These are phyloP conservation scores for button mushroom (Agaricus bisporus) DNA, from an alignment of 768 basidiomycete genomes.

Conservation along the genomic window DNA sequence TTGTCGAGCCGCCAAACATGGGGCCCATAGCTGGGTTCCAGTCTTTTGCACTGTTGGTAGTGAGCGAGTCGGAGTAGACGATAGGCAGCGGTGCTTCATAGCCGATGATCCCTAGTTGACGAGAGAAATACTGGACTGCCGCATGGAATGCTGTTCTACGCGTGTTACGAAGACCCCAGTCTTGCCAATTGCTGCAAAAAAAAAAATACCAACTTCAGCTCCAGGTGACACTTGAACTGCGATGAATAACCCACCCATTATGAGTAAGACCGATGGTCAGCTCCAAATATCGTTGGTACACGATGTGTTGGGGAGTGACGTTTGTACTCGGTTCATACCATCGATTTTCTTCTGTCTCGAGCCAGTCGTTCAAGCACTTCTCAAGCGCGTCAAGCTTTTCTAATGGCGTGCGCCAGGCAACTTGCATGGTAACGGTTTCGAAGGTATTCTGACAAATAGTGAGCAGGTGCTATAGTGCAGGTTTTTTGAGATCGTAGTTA, in stretches of 20 bases:
- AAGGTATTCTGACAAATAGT: slow-evolving; percentile 48
- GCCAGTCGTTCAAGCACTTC: slow-evolving; percentile 64
- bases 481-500: slow-evolving; percentile 20
- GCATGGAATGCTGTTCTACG: slow-evolving; percentile 78
- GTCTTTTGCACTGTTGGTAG: not conserved
- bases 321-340: slow-evolving; percentile 71
- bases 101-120: slow-evolving; percentile 60
- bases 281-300: slow-evolving; percentile 60
- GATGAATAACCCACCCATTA: slow-evolving; percentile 32
- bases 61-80: slow-evolving; percentile 32
- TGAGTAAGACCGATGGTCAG: slow-evolving; percentile 61
- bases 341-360: slow-evolving; percentile 71
- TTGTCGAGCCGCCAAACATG: slow-evolving; percentile 8
- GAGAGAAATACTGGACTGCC: slow-evolving; percentile 67
- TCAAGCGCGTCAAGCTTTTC: slow-evolving; percentile 69
- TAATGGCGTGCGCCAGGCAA: slow-evolving; percentile 71
- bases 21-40: slow-evolving; percentile 10
- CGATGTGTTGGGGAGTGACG: slow-evolving; percentile 56
- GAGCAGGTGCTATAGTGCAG: slow-evolving; percentile 7
- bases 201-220: not conserved
- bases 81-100: slow-evolving; percentile 59
- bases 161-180: slow-evolving; percentile 54
- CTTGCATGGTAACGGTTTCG: slow-evolving; percentile 62
- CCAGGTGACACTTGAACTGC: not conserved
- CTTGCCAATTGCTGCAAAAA: slow-evolving; percentile 26